Base-by-base conservation (phyloP, 2,329 filamentous ascomycete species). In the Ilyonectria mors-panacis region DNA sequence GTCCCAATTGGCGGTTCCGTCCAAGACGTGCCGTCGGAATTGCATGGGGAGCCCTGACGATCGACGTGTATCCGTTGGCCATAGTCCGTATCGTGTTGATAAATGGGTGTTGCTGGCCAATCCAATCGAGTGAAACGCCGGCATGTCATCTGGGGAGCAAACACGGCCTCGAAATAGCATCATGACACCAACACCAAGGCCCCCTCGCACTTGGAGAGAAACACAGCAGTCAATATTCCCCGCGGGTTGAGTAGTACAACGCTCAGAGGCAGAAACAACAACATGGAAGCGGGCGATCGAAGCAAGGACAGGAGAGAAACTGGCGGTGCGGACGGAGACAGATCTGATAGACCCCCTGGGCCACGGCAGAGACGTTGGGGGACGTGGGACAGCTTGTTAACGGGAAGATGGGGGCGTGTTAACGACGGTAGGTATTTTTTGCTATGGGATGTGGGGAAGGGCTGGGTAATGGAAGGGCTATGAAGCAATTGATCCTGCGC, bases 351-450 rank as follows among this genome's bases (percentile, higher is more conserved):
- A 42, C 35, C 59, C 63, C 64, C 57, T 70, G 61, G 63, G 68
- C 62, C 68, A 78, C 76, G 47, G 42, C 70, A 73, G 69, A n/a
- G 65, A 73, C 66, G 73, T 45, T 69, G 74, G 54, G 70, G 47
- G 63, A 77, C 70, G 76, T 76, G 66, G 42, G 72, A 76, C 70
- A 57, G 48, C 60, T 62, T 59, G 59, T 65, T 73, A 74, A 76
- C 71, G 65, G 64, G 69, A 30, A 65, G 63, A 60, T 37, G 59
- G 45, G 71, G 28, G 44, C 33, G 57, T 30, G 23, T 45, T 26
- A 42, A 53, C 30, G 35, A 19, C 13, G 28, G 39, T 42, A 7
- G n/a, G 39, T n/a, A 8, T 1, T 8, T 42, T 17, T n/a, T 42
- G n/a, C n/a, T 17, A 42, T n/a, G 39, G 39, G 63, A 4, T 13